Conservation (phyloP, 441 rosid species). For the Gossypium schwendimanii region DNA sequence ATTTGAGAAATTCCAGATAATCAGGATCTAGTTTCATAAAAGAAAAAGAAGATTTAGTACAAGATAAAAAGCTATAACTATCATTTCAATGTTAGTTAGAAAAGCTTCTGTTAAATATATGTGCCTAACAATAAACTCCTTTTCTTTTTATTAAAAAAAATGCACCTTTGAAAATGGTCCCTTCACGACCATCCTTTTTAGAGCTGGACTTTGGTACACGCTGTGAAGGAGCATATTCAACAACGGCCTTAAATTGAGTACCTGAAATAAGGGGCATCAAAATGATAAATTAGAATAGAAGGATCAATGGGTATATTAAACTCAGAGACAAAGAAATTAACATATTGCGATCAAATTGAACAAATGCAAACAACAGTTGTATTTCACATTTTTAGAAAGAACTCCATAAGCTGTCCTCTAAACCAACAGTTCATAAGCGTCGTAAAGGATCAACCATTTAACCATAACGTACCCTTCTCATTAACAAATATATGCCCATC, state of each 20-base stretch:
- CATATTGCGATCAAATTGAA: neutral
- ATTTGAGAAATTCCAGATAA: constrained; percentile 72
- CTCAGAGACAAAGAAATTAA: neutral
- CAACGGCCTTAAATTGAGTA: constrained; percentile 59
- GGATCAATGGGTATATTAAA: neutral
- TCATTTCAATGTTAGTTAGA: neutral
- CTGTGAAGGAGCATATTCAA: constrained; percentile 81
- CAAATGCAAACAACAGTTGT: neutral
- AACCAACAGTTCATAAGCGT: neutral
- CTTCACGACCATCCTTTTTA: constrained; percentile 65
- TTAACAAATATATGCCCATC: constrained; percentile 72
- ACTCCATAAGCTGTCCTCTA: neutral
- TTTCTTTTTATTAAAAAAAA: neutral
- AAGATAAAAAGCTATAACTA: neutral
- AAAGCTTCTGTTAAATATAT: neutral
- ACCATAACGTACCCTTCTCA: constrained; percentile 51
- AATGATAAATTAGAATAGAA: neutral
- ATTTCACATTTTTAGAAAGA: neutral
- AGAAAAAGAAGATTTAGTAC: constrained; percentile 3
- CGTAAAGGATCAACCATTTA: neutral
- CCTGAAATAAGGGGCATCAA: constrained; percentile 28
- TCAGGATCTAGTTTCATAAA: constrained; percentile 50
- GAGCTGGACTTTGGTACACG: constrained; percentile 40
- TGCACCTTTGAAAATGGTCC: constrained; percentile 53
- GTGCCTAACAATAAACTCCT: neutral